phyloP scores from a whole-genome alignment of 139 green algal species.

The Coccomyxa sp. region DNA sequence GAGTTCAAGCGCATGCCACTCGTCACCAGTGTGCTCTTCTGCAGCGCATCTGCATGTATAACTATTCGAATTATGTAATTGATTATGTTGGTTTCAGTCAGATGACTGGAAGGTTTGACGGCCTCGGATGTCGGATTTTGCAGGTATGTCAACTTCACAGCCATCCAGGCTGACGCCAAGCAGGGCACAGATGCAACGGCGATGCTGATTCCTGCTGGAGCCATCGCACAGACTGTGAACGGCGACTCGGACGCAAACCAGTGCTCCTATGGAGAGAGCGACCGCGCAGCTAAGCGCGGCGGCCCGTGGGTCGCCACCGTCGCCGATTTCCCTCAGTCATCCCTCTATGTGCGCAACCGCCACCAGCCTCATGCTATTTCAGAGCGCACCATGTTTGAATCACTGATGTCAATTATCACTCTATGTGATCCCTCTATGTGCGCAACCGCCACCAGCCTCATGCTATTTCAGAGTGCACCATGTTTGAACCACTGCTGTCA shows the following conservation, averaged over 20 bases:
- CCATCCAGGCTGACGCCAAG: not conserved
- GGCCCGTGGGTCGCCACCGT: not conserved
- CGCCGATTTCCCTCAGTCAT: constrained; percentile 3
- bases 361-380: not conserved
- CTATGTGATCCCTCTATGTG: not conserved
- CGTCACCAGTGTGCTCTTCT: no score
- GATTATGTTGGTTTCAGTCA: no score
- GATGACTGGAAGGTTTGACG: no score
- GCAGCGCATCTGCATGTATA: no score
- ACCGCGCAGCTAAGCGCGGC: constrained; percentile 3
- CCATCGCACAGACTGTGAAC: not conserved
- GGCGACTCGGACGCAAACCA: constrained; percentile 6
- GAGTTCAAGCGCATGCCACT: no score
- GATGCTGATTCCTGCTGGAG: not conserved
- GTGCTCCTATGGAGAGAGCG: constrained; percentile 3
- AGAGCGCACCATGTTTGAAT: not conserved
- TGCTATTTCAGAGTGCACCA: not conserved
- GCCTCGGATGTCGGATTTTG: not conserved
- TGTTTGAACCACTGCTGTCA: not conserved
- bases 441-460: not conserved
- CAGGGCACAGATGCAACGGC: not conserved
- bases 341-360: constrained; percentile 4
- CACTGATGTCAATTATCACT: not conserved
- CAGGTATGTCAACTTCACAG: not conserved
- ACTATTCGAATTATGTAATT: no score